Evolutionary conservation across 2,329 filamentous ascomycete genomes (phyloP).

Genomic region (Trichoderma koningii): DNA sequence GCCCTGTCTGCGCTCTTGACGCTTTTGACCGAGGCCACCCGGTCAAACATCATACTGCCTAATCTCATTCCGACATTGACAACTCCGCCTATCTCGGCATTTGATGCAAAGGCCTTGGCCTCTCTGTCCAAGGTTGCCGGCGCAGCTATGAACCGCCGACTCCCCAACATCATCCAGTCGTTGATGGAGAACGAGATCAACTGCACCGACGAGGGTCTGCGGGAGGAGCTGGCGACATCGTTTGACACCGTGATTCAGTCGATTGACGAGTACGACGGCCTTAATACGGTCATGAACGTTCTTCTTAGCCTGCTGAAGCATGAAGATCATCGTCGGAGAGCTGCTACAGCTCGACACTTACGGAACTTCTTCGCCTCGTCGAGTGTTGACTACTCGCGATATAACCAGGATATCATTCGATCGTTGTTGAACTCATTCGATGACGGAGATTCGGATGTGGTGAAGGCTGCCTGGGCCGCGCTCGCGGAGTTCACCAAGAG

Average conservation of each 20-base stretch:
- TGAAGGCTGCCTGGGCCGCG: constrained; percentile 87
- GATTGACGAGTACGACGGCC: constrained; percentile 92
- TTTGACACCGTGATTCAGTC: constrained; percentile 90
- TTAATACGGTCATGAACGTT: constrained; percentile 94
- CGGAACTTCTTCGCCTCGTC: constrained; percentile 81
- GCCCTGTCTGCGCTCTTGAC: constrained; percentile 91
- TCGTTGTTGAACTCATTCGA: constrained; percentile 90
- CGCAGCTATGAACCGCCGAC: constrained; percentile 82
- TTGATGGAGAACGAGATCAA: constrained; percentile 90
- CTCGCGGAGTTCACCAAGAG: constrained; percentile 85
- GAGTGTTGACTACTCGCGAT: constrained; percentile 87
- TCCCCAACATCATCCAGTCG: constrained; percentile 88
- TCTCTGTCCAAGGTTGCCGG: constrained; percentile 91
- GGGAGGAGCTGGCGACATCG: constrained; percentile 71
- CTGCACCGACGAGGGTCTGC: constrained; percentile 72
- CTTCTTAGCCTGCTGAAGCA: constrained; percentile 87
- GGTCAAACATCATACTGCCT: constrained; percentile 94
- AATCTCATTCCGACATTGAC: constrained; percentile 94
- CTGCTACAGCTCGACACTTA: constrained; percentile 75
- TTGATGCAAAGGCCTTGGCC: constrained; percentile 92
- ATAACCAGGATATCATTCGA: constrained; percentile 93
- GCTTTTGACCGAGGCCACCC: constrained; percentile 86
- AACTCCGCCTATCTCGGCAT: constrained; percentile 84
- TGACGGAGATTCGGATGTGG: constrained; percentile 77
- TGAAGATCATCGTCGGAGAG: constrained; percentile 83